These are phyloP conservation scores for Orychophragmus violaceus DNA, from an alignment of 345 rosid genomes.

Conservation along the genomic window DNA sequence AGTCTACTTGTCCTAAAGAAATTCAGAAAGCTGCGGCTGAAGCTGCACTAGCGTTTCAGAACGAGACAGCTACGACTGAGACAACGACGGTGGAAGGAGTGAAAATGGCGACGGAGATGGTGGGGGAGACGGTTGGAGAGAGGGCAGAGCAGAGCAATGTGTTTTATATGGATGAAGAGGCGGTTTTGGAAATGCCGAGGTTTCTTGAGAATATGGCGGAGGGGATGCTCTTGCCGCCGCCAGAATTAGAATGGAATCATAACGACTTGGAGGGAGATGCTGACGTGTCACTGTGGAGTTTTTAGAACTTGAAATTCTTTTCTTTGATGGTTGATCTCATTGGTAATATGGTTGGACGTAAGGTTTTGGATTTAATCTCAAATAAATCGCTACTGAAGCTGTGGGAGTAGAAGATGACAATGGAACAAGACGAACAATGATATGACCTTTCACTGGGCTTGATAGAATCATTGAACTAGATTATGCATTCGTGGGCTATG, in stretches of 20 bases:
- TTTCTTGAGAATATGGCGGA: constrained; percentile 65
- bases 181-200: constrained; percentile 53
- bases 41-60: constrained; percentile 24
- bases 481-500: too few relatives aligned
- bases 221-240: constrained; percentile 76
- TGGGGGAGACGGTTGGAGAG: background rate
- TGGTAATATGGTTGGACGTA: too few relatives aligned
- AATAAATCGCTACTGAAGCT: too few relatives aligned
- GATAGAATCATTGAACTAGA: too few relatives aligned
- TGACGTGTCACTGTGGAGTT: constrained; percentile 61
- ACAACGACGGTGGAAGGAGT: background rate
- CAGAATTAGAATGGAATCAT: constrained; percentile 23
- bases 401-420: too few relatives aligned
- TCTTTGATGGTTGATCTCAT: too few relatives aligned
- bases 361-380: too few relatives aligned
- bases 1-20: constrained; percentile 47
- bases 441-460: too few relatives aligned
- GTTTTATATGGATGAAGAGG: constrained; percentile 59
- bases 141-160: constrained; percentile 15
- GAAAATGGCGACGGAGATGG: background rate
- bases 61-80: background rate
- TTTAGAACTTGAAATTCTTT: constrained; percentile 2
- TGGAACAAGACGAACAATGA: too few relatives aligned
- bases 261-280: constrained; percentile 34
- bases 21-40: constrained; percentile 70